A percentile compares a stretch with the other conserved stretches of the same genome.
Evolutionary conservation across 257 asterid species (phyloP).

Genomic region (Nicotiana knightiana): DNA sequence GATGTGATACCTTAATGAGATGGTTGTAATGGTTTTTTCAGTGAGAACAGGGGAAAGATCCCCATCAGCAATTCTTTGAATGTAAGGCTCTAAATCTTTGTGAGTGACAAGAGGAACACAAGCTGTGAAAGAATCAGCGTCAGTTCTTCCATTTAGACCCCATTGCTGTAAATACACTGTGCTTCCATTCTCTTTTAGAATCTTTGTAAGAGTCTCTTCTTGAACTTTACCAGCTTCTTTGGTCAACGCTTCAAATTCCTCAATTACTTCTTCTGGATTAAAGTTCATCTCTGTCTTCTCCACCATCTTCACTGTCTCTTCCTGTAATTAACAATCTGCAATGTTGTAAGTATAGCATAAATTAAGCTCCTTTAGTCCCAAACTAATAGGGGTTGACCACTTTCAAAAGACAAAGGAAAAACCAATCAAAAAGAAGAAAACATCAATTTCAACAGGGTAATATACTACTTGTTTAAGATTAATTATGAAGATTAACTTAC

Average conservation of each 20-base stretch:
- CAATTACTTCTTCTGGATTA: conserved; percentile 54
- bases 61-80: conserved; percentile 73
- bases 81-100: conserved; percentile 72
- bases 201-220: conserved; percentile 58
- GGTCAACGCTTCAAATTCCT: conserved; percentile 72
- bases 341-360: neutral
- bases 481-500: neutral
- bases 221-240: conserved; percentile 67
- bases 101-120: conserved; percentile 71
- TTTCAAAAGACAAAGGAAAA: neutral
- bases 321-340: conserved; percentile 6
- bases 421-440: neutral
- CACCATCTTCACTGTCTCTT: conserved; percentile 31
- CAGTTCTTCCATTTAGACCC: conserved; percentile 72
- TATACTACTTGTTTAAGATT: neutral
- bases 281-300: conserved; percentile 56
- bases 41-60: conserved; percentile 58
- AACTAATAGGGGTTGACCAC: neutral
- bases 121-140: conserved; percentile 50
- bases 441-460: neutral
- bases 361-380: neutral
- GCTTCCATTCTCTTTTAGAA: conserved; percentile 70
- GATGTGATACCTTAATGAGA: conserved; percentile 65
- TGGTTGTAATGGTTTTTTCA: conserved; percentile 65
- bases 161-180: conserved; percentile 71